Conservation (phyloP, 2,329 filamentous ascomycete genomes). For the Botryotinia globosa region DNA sequence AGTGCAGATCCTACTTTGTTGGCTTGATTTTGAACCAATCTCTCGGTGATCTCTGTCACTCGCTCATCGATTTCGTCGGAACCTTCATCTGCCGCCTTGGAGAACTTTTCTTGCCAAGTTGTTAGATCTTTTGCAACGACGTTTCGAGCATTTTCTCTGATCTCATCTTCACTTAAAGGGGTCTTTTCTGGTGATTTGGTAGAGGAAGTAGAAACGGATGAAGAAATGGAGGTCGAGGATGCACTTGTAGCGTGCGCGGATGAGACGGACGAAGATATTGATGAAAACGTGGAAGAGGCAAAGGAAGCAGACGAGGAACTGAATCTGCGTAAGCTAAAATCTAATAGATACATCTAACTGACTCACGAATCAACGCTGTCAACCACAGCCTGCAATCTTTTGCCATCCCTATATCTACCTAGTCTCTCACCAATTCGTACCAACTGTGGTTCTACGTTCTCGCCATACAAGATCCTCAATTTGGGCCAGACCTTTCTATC, state of each 20-base stretch:
- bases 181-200: constrained; percentile 36
- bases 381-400: constrained; percentile 57
- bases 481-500: constrained; percentile 78
- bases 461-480: constrained; percentile 73
- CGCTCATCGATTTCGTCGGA: constrained; percentile 63
- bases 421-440: constrained; percentile 88
- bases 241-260: constrained; percentile 29
- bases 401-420: constrained; percentile 66
- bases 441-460: constrained; percentile 94
- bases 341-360: constrained; percentile 26
- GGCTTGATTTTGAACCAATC: constrained; percentile 64
- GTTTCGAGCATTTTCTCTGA: constrained; percentile 58
- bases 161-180: constrained; percentile 47
- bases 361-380: constrained; percentile 51
- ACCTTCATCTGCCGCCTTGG: constrained; percentile 80
- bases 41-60: constrained; percentile 68
- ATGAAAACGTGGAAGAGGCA: constrained; percentile 32
- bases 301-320: constrained; percentile 37
- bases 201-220: constrained; percentile 31
- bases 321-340: constrained; percentile 16
- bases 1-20: constrained; percentile 63
- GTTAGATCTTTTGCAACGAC: constrained; percentile 75
- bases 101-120: constrained; percentile 85
- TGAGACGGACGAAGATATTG: constrained; percentile 32
- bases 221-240: constrained; percentile 16